Evolutionary conservation across 129 eudicot genomes (phyloP), one percentile per base, ranked within the genome.

Genomic region (Artemisia annua): DNA sequence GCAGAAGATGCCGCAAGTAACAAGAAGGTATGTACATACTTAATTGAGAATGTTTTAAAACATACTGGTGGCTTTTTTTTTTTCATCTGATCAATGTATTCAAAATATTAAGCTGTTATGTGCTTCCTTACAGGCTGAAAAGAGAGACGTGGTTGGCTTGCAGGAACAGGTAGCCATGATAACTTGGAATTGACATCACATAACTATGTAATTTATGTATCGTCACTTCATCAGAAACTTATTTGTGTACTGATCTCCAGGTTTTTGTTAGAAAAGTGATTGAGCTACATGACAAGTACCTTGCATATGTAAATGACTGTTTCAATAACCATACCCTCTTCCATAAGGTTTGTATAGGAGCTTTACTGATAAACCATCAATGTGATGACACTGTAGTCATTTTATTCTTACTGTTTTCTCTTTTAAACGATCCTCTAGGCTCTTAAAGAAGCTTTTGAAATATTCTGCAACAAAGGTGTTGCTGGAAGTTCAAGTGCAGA

Each of bases 1-100:
- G 98, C 98, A 16, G 98, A 92, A 73, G 98, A 92, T 82, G 95
- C 96, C 48, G 95, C 95, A 35, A 92, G 91, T 82, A 92, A 83
- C 69, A 85, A 89, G 66, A 91, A 91, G 93, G 97, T 91, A 57
- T 63, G 84, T 52, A 43, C 59, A 49, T 69, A 46, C 53, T 53
- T 53, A 53, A 7, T 7, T 32, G 48, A 15, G 30, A 24, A 48
- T 66, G 69, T 26, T 43, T 80, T 19, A 13, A 24, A 51, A 15
- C 20, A 58, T 20, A 64, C 3, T 43, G 9, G 11, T 44, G 59
- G 7, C 13, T 56, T 17, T 56, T 43, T 56, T 17, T 56, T 43
- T 65, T 28, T 17, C 43, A 17, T 5, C n/a, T n/a, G 57, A 15
- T 52, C 19, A 52, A 15, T 13, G 18, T 52, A 15, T 52, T 52